Evolutionary conservation across 108 stramenopile species (phyloP).

Genomic region (Halocafeteria seosinensis): DNA sequence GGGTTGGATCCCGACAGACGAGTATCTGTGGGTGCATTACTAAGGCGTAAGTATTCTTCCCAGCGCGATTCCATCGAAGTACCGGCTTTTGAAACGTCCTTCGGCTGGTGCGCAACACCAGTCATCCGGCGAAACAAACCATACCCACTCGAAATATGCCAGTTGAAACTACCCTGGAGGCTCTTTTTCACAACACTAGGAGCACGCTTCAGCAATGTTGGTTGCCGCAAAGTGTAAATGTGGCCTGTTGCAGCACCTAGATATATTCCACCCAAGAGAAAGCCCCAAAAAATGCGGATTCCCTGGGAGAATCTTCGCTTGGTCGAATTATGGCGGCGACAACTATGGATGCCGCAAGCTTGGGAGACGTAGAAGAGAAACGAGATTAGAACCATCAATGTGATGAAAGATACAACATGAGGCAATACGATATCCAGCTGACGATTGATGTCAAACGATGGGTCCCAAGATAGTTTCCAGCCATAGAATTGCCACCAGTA

Average conservation of each 20-base stretch:
- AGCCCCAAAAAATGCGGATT: background rate
- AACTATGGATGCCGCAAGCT: no score
- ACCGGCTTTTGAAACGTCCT: background rate
- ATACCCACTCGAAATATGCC: slow-evolving; percentile 14
- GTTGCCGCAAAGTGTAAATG: background rate
- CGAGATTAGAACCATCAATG: no score
- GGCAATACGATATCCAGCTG: no score
- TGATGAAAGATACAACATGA: no score
- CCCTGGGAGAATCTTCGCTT: background rate
- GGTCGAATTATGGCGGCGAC: no score
- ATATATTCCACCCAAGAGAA: background rate
- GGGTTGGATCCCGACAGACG: background rate
- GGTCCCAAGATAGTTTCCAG: no score
- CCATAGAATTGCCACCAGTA: no score
- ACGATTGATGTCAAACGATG: no score
- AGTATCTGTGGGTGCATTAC: slow-evolving; percentile 23
- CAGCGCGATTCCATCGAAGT: slow-evolving; percentile 17
- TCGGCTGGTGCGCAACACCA: slow-evolving; percentile 30
- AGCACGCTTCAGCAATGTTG: background rate
- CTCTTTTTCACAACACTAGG: background rate
- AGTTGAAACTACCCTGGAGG: background rate
- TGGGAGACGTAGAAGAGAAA: no score
- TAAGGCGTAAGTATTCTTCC: slow-evolving; percentile 31
- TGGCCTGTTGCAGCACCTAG: background rate
- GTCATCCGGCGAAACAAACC: slow-evolving; percentile 60